phyloP scores from a whole-genome alignment of 176 grass and related monocot genomes.

The Aegilops longissima region DNA sequence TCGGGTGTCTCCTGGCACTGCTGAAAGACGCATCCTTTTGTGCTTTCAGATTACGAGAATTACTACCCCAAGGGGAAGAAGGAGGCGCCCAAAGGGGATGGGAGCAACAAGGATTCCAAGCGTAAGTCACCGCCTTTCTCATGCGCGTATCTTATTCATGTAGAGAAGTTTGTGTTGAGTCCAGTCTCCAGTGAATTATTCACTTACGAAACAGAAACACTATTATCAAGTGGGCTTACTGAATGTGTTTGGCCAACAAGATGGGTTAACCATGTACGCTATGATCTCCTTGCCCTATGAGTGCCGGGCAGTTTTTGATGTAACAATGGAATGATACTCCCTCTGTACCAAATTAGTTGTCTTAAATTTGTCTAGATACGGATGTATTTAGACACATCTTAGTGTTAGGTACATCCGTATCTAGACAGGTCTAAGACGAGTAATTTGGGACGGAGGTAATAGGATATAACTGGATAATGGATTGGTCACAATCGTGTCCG shows the following conservation, averaged over 20 bases:
- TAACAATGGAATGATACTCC: not conserved
- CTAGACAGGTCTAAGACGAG: too few relatives aligned
- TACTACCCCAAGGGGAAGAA: slow-evolving; percentile 86
- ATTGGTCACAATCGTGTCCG: not conserved
- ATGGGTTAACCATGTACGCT: not conserved
- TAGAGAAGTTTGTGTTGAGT: not conserved
- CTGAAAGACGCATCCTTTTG: not conserved
- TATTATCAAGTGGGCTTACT: not conserved
- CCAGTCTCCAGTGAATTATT: not conserved
- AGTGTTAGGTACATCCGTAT: too few relatives aligned
- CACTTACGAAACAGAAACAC: not conserved
- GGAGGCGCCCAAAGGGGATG: slow-evolving; percentile 81
- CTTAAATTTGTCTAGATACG: too few relatives aligned
- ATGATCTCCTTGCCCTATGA: not conserved
- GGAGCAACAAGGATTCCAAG: slow-evolving; percentile 75
- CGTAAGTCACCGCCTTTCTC: slow-evolving; percentile 29
- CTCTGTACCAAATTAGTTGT: too few relatives aligned
- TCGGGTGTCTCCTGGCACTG: not conserved
- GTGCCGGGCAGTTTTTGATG: not conserved
- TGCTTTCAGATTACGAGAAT: slow-evolving; percentile 85
- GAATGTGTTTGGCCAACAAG: not conserved
- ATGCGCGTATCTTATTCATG: not conserved
- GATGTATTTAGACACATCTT: too few relatives aligned
- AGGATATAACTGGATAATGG: not conserved
- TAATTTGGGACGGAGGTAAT: too few relatives aligned